Conservation (phyloP, 129 eudicot genomes). For the Artemisia tridentata region DNA sequence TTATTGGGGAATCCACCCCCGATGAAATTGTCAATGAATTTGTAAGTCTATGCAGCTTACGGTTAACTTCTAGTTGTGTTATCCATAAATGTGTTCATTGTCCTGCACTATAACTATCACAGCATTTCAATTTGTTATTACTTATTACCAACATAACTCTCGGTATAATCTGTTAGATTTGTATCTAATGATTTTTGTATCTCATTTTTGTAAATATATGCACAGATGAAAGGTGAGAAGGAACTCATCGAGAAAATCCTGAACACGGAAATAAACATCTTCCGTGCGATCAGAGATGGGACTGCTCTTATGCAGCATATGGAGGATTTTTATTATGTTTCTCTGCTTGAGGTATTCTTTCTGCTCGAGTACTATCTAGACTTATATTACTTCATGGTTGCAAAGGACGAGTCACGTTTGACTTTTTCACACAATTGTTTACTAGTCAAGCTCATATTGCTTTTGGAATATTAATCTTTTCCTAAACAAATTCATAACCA, state of each 20-base stretch:
- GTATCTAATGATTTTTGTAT: too few relatives aligned
- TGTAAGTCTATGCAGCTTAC: conserved; percentile 45
- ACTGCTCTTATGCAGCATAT: conserved; percentile 98
- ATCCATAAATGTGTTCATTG: not conserved
- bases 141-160: not conserved
- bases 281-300: conserved; percentile 88
- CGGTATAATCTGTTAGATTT: not conserved
- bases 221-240: conserved; percentile 93
- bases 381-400: not conserved
- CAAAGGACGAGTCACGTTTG: too few relatives aligned
- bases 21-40: conserved; percentile 93
- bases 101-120: not conserved
- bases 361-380: conserved; percentile 2
- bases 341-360: conserved; percentile 67
- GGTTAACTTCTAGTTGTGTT: not conserved
- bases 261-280: conserved; percentile 88
- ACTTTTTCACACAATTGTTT: too few relatives aligned
- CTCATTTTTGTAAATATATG: not conserved
- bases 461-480: too few relatives aligned
- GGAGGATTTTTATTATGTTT: conserved; percentile 90
- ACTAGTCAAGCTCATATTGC: too few relatives aligned
- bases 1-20: conserved; percentile 96
- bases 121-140: not conserved
- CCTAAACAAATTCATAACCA: too few relatives aligned
- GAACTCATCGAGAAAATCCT: conserved; percentile 85